phyloP scores from a whole-genome alignment of 2,329 filamentous ascomycete species.

The Talaromyces sp. region DNA sequence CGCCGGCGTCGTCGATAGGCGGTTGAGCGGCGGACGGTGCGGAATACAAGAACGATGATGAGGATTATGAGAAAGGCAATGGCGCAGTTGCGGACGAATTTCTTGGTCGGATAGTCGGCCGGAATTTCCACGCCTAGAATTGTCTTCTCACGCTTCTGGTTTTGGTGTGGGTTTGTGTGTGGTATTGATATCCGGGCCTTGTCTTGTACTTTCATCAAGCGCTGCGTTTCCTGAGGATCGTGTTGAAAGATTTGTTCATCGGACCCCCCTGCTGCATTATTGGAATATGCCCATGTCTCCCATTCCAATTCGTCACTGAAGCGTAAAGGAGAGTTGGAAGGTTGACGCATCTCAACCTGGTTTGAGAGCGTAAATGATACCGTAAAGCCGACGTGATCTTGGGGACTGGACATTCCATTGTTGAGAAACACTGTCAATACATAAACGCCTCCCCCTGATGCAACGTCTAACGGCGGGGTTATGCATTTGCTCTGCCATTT shows the following conservation, averaged over 20 bases:
- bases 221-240: conserved; percentile 16
- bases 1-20: conserved; percentile 45
- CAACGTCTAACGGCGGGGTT: conserved; percentile 15
- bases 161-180: background rate
- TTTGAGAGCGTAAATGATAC: conserved; percentile 25
- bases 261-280: conserved; percentile 15
- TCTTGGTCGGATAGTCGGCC: conserved; percentile 7
- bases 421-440: conserved; percentile 24
- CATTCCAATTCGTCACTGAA: conserved; percentile 15
- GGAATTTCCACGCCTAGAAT: background rate
- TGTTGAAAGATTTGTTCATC: conserved; percentile 19
- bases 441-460: conserved; percentile 18
- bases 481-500: conserved; percentile 25
- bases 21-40: conserved; percentile 36
- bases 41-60: conserved; percentile 30
- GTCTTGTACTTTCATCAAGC: conserved; percentile 21
- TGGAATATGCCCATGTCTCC: conserved; percentile 19
- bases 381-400: conserved; percentile 27
- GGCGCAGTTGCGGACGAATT: conserved; percentile 30
- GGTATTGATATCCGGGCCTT: conserved; percentile 14
- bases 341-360: conserved; percentile 21
- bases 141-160: background rate
- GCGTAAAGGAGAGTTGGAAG: conserved; percentile 20
- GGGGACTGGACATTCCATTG: conserved; percentile 14
- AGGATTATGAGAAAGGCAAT: conserved; percentile 41